Percentiles rank a stretch among this genome's conserved stretches.
phyloP scores from a whole-genome alignment of 345 rosid genomes.

The Ricinus communis region DNA sequence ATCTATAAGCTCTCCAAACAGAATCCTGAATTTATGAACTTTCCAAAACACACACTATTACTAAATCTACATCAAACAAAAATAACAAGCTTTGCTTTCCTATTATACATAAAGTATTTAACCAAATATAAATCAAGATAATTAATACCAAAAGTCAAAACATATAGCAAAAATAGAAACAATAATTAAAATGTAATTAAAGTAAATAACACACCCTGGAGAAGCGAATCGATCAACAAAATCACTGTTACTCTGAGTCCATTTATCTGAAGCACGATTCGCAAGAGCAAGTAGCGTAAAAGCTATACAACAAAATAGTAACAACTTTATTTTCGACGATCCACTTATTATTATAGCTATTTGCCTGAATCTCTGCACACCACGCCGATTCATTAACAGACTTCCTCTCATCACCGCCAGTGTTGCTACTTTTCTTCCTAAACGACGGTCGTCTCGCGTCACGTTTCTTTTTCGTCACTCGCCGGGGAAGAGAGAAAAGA shows the following conservation, averaged over 20 bases:
- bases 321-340: slow-evolving; percentile 64
- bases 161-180: not conserved
- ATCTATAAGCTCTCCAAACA: too few relatives aligned
- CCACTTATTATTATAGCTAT: slow-evolving; percentile 35
- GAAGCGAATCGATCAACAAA: slow-evolving; percentile 39
- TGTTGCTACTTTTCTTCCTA: not conserved
- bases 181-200: too few relatives aligned
- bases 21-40: too few relatives aligned
- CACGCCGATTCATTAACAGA: slow-evolving; percentile 58
- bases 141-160: not conserved
- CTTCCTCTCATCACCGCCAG: slow-evolving; percentile 60
- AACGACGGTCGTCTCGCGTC: not conserved
- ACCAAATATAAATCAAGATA: too few relatives aligned
- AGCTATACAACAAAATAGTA: slow-evolving; percentile 47
- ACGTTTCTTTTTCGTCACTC: too few relatives aligned
- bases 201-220: slow-evolving; percentile 47
- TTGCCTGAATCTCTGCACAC: slow-evolving; percentile 61
- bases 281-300: slow-evolving; percentile 48
- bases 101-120: too few relatives aligned
- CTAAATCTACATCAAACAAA: too few relatives aligned
- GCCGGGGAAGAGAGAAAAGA: not conserved
- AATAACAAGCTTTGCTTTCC: too few relatives aligned
- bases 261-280: slow-evolving; percentile 41
- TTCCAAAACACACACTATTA: too few relatives aligned
- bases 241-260: slow-evolving; percentile 29